phyloP scores from a whole-genome alignment of 2,329 filamentous ascomycete species.

The Cadophora gregata region DNA sequence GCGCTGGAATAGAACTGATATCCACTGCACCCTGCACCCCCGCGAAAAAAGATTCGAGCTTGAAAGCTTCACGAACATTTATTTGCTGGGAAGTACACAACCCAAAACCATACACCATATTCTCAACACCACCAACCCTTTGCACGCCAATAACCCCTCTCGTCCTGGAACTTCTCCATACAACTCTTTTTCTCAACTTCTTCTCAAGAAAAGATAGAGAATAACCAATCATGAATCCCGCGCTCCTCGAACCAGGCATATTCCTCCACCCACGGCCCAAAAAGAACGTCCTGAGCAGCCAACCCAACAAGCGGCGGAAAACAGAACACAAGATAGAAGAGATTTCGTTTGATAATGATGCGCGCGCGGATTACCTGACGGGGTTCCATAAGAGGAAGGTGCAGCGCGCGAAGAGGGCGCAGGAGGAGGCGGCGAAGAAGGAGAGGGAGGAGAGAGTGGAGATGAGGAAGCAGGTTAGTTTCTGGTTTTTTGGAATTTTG shows the following conservation, averaged over 20 bases:
- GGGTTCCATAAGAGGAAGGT: conserved; percentile 97
- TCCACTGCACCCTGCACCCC: conserved; percentile 5
- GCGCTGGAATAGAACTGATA: neutral
- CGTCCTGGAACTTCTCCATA: no score
- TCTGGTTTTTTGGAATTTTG: neutral
- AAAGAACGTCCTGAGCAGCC: conserved; percentile 60
- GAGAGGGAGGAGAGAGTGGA: conserved; percentile 78
- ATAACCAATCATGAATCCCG: no score
- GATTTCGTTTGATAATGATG: conserved; percentile 81
- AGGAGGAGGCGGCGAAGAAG: conserved; percentile 78
- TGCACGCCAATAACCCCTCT: neutral
- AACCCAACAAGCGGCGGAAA: conserved; percentile 70
- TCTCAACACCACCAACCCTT: conserved; percentile 2
- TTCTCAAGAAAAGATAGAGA: no score
- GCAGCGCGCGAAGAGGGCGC: conserved; percentile 82
- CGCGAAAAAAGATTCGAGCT: conserved; percentile 22
- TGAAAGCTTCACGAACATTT: conserved; percentile 9
- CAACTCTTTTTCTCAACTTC: no score
- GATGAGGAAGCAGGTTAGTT: conserved; percentile 74
- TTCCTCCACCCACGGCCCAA: conserved; percentile 66
- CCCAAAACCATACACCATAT: neutral
- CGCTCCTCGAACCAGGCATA: conserved; percentile 43
- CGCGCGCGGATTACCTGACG: conserved; percentile 86
- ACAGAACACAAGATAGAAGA: conserved; percentile 67
- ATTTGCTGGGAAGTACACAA: neutral